phyloP scores from a whole-genome alignment of 2,329 filamentous ascomycete species.

The Fusarium virguliforme region DNA sequence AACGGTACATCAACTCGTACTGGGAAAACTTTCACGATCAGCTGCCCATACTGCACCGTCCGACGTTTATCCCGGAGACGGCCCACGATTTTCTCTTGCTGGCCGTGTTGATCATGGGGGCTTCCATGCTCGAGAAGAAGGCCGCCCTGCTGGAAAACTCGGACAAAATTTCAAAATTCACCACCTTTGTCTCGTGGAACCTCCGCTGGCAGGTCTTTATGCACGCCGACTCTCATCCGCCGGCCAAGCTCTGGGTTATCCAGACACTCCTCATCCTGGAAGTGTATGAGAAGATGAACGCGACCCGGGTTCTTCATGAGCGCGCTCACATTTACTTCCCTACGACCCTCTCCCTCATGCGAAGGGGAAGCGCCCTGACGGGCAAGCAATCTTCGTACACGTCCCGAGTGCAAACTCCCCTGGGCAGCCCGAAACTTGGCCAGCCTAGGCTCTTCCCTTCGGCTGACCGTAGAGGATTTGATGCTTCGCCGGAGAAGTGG shows the following conservation, averaged over 20 bases:
- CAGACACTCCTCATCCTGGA: slow-evolving; percentile 50
- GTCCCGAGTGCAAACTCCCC: slow-evolving; percentile 47
- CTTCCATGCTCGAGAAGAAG: slow-evolving; percentile 51
- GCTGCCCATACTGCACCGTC: slow-evolving; percentile 48
- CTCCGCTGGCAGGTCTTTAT: slow-evolving; percentile 52
- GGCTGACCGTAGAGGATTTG: slow-evolving; percentile 37
- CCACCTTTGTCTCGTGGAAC: slow-evolving; percentile 52
- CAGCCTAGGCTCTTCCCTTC: slow-evolving; percentile 29
- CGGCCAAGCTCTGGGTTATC: slow-evolving; percentile 52
- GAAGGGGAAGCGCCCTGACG: slow-evolving; percentile 49
- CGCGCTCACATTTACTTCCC: slow-evolving; percentile 53
- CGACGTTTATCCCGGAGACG: slow-evolving; percentile 50
- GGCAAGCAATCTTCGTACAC: slow-evolving; percentile 51
- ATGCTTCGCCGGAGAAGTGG: slow-evolving; percentile 50
- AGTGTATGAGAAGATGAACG: slow-evolving; percentile 52
- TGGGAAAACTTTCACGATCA: slow-evolving; percentile 53
- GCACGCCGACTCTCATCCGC: slow-evolving; percentile 51
- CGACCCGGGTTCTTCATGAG: slow-evolving; percentile 50
- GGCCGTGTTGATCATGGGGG: slow-evolving; percentile 51
- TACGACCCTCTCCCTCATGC: slow-evolving; percentile 51
- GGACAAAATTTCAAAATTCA: slow-evolving; percentile 51
- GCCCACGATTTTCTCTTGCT: slow-evolving; percentile 50
- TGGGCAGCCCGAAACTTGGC: slow-evolving; percentile 45
- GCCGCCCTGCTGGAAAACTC: slow-evolving; percentile 32
- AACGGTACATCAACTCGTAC: slow-evolving; percentile 50